These are phyloP conservation scores for Immersiella caudata DNA, from an alignment of 495 filamentous ascomycete species.

Conservation along the genomic window DNA sequence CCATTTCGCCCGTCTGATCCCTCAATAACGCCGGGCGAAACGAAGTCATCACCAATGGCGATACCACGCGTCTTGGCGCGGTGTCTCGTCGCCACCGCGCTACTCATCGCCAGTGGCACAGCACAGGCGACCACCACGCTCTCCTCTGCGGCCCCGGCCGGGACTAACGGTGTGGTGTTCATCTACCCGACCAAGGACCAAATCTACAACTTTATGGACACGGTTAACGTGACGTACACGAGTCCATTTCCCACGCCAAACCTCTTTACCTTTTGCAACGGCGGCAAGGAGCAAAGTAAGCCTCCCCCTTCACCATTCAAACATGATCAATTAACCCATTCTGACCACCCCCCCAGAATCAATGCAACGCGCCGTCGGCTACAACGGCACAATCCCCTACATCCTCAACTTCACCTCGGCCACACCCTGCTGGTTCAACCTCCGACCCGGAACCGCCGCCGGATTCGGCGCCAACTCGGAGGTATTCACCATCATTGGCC, in stretches of 20 bases:
- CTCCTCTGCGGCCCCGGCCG: conserved; percentile 5
- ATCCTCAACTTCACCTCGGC: conserved; percentile 15
- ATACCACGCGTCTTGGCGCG: background rate
- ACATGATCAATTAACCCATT: no score
- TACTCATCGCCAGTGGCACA: background rate
- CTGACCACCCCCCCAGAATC: background rate
- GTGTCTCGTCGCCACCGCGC: background rate
- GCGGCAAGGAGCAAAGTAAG: background rate
- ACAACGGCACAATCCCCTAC: conserved; percentile 16
- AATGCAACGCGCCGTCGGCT: conserved; percentile 1
- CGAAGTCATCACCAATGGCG: background rate
- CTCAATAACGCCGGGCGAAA: background rate
- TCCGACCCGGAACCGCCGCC: background rate
- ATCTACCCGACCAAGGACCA: conserved; percentile 12
- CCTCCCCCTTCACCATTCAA: no score
- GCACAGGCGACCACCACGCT: background rate
- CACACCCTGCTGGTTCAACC: conserved; percentile 18
- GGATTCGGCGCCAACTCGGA: conserved; percentile 18
- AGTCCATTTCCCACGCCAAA: conserved; percentile 19
- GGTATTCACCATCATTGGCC: conserved; percentile 12
- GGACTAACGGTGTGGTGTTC: conserved; percentile 13
- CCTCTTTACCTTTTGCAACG: conserved; percentile 12
- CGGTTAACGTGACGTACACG: conserved; percentile 21
- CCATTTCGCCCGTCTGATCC: background rate
- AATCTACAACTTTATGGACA: conserved; percentile 22